These are phyloP conservation scores for Thermoascus crustaceus DNA, from an alignment of 2,329 filamentous ascomycete species.

Conservation along the genomic window DNA sequence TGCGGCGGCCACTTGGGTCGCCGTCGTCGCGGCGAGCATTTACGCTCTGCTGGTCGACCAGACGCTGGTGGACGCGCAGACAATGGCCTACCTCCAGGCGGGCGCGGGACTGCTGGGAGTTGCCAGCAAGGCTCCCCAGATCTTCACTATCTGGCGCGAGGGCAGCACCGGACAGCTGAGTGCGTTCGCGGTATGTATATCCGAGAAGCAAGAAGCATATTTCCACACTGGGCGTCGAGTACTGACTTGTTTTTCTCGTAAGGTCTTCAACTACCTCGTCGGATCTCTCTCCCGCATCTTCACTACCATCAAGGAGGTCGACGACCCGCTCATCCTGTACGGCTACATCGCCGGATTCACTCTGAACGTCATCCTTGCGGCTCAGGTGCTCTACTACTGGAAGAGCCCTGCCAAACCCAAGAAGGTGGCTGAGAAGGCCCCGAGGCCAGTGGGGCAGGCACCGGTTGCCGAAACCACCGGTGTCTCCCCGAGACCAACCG, in stretches of 20 bases:
- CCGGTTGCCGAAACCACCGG: slow-evolving; percentile 32
- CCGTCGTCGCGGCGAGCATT: slow-evolving; percentile 60
- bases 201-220: background rate
- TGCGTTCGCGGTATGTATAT: slow-evolving; percentile 73
- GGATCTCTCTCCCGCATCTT: slow-evolving; percentile 93
- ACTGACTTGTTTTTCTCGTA: slow-evolving; percentile 7
- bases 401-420: slow-evolving; percentile 48
- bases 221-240: background rate
- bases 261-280: slow-evolving; percentile 97
- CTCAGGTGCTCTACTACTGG: slow-evolving; percentile 97
- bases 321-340: slow-evolving; percentile 93
- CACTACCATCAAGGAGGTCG: slow-evolving; percentile 93
- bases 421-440: slow-evolving; percentile 24
- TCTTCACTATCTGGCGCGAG: slow-evolving; percentile 72
- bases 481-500: slow-evolving; percentile 32
- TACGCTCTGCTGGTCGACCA: slow-evolving; percentile 61
- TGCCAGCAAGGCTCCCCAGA: slow-evolving; percentile 90
- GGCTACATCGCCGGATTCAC: slow-evolving; percentile 84
- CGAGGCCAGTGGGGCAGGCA: slow-evolving; percentile 19
- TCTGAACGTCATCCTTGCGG: slow-evolving; percentile 79
- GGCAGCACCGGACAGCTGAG: slow-evolving; percentile 92
- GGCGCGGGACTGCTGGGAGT: slow-evolving; percentile 75
- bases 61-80: slow-evolving; percentile 55
- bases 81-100: slow-evolving; percentile 69
- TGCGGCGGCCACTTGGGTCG: slow-evolving; percentile 69